Percentiles rank a stretch among this genome's conserved stretches.
Conservation (phyloP, 225 moss, liverwort and hornwort species). For the Lunularia cruciata region DNA sequence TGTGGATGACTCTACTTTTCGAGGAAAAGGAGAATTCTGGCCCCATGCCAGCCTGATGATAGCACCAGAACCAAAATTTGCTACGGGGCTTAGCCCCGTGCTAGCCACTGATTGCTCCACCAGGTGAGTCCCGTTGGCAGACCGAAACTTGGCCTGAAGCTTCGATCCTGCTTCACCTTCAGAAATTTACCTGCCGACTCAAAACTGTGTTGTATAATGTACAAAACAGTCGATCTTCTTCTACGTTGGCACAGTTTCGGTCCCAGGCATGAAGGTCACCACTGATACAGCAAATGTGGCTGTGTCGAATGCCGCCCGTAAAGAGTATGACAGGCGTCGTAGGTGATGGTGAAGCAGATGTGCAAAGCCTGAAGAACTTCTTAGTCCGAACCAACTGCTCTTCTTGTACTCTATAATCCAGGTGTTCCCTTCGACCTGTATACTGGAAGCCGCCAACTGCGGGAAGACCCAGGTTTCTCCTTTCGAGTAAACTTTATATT, state of each 20-base stretch:
- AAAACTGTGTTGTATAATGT: too few species aligned
- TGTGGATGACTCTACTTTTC: too few species aligned
- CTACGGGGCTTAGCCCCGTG: too few species aligned
- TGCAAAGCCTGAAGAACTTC: slow-evolving; percentile 18
- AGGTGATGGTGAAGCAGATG: slow-evolving; percentile 4
- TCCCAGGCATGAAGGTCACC: slow-evolving; percentile 2
- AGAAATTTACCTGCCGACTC: too few species aligned
- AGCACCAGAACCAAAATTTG: too few species aligned
- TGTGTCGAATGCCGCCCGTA: slow-evolving; percentile 17
- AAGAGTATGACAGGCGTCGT: neutral
- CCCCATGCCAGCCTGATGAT: too few species aligned
- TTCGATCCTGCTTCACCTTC: too few species aligned
- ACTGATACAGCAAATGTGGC: slow-evolving; percentile 16
- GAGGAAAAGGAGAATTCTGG: too few species aligned
- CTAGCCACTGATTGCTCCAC: too few species aligned
- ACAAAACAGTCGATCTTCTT: too few species aligned
- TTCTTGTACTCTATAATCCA: slow-evolving; percentile 43
- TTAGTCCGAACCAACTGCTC: slow-evolving; percentile 23
- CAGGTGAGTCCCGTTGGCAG: too few species aligned
- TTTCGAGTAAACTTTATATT: slow-evolving; percentile 30
- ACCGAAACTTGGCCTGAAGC: too few species aligned
- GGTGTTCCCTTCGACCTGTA: slow-evolving; percentile 35
- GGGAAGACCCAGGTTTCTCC: slow-evolving; percentile 39
- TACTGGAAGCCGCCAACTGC: slow-evolving; percentile 32
- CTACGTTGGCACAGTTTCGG: slow-evolving; percentile 23